Conservation (phyloP, 768 basidiomycete genomes). For the Leccinum incarnatum region DNA sequence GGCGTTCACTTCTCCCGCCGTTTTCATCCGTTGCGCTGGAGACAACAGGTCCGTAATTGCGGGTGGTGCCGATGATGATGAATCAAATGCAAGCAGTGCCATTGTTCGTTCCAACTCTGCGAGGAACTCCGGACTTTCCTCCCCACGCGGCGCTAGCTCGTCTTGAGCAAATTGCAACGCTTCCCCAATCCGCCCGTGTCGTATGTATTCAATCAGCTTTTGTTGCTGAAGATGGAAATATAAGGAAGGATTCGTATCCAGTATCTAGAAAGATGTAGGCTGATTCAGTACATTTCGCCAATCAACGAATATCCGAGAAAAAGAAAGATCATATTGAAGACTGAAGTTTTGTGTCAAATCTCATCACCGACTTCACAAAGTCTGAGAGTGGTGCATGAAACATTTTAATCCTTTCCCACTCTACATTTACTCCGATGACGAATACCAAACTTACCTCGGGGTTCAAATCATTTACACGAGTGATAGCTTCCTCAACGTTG, state of each 20-base stretch:
- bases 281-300: conserved; percentile 13
- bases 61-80: conserved; percentile 50
- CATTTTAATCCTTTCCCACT: conserved; percentile 71
- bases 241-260: conserved; percentile 90
- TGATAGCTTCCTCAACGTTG: conserved; percentile 92
- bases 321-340: conserved; percentile 84
- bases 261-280: conserved; percentile 59
- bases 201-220: conserved; percentile 92
- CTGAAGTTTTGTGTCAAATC: conserved; percentile 78
- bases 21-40: conserved; percentile 86
- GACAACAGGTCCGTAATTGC: conserved; percentile 77
- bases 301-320: conserved; percentile 1
- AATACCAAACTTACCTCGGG: conserved; percentile 74
- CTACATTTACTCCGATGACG: not conserved
- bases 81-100: conserved; percentile 85
- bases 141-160: conserved; percentile 91
- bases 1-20: conserved; percentile 94
- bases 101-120: conserved; percentile 91
- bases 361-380: conserved; percentile 81
- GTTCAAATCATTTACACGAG: conserved; percentile 93
- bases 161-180: conserved; percentile 90
- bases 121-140: conserved; percentile 92
- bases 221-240: conserved; percentile 97
- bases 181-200: conserved; percentile 70
- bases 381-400: conserved; percentile 99